A percentile compares a stretch with the other conserved stretches of the same genome.
These are phyloP conservation scores for Nakaseomyces bracarensis DNA, from an alignment of 1,139 yeast genomes.

Conservation along the genomic window DNA sequence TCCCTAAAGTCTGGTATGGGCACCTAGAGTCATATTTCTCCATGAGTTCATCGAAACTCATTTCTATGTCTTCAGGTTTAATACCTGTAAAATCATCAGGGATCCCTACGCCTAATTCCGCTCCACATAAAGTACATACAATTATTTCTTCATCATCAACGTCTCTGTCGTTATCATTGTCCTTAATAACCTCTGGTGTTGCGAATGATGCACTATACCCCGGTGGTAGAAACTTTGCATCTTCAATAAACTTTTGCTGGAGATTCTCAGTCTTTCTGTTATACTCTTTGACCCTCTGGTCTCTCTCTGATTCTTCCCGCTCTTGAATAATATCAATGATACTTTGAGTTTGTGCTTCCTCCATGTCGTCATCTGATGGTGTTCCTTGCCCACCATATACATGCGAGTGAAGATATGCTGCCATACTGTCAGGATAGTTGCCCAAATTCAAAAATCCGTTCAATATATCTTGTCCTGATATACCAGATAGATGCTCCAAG, in stretches of 20 bases:
- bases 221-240: conserved; percentile 19
- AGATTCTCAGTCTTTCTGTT: conserved; percentile 27
- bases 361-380: neutral
- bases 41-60: conserved; percentile 28
- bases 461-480: conserved; percentile 10
- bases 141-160: conserved; percentile 34
- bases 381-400: conserved; percentile 3
- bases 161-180: conserved; percentile 25
- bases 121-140: conserved; percentile 65
- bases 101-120: conserved; percentile 62
- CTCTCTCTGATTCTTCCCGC: conserved; percentile 34
- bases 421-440: conserved; percentile 8
- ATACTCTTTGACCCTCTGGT: conserved; percentile 29
- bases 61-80: conserved; percentile 16
- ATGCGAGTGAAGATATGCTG: conserved; percentile 1
- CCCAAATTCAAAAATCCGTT: conserved; percentile 10
- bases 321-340: conserved; percentile 32
- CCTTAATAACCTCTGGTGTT: conserved; percentile 28
- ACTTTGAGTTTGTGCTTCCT: conserved; percentile 32
- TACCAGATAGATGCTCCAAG: conserved; percentile 10
- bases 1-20: conserved; percentile 53
- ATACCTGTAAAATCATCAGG: conserved; percentile 41
- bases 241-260: conserved; percentile 19
- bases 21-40: conserved; percentile 39
- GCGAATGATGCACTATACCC: conserved; percentile 29